Evolutionary conservation across 2,329 filamentous ascomycete species (phyloP), one percentile per base, ranked within the genome.

Genomic region (Aureobasidium leucospermi): DNA sequence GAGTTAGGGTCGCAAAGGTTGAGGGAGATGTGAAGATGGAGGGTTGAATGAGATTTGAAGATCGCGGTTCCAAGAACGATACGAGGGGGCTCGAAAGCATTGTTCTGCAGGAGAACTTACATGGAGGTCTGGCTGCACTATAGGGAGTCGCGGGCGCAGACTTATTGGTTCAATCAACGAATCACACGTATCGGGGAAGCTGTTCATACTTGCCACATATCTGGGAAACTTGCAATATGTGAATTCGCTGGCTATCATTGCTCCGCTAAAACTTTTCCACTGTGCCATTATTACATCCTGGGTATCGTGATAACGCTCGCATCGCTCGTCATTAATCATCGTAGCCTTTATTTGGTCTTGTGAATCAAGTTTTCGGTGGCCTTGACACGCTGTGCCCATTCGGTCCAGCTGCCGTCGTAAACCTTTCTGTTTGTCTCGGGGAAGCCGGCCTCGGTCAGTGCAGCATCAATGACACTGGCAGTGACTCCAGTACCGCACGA

Each of bases 331-430:
- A 16, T 42, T 15, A 31, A 9, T 41, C 48, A 13, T 52, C 19
- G 15, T 39, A 6, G 3, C 8, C n/a, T 19, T 36, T 36, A 57
- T 16, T 47, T 28, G 28, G 19, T 57, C 42, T 71, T 72, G 42
- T 68, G 58, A 42, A 74, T 74, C 59, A 72, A 58, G 23, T 69
- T 68, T 15, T 73, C 70, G n/a, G 62, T 63, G 5, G 66, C 64
- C 58, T 66, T 59, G 31, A 71, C 71, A 56, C 71, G 62, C 62
- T 72, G 70, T n/a, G 71, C 71, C 69, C 70, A 73, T 62, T 73
- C 71, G 1, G 94, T 97, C 94, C 94, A 99, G 74, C 92, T 96
- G 49, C 94, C 94, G 72, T 99, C 94, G 69, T 99, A 99, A 23
- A 99, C 80, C 69, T 82, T 86, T 65, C 89, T 83, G 58, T 83